Evolutionary conservation across 257 asterid species (phyloP).

Genomic region (Salvia splendens): DNA sequence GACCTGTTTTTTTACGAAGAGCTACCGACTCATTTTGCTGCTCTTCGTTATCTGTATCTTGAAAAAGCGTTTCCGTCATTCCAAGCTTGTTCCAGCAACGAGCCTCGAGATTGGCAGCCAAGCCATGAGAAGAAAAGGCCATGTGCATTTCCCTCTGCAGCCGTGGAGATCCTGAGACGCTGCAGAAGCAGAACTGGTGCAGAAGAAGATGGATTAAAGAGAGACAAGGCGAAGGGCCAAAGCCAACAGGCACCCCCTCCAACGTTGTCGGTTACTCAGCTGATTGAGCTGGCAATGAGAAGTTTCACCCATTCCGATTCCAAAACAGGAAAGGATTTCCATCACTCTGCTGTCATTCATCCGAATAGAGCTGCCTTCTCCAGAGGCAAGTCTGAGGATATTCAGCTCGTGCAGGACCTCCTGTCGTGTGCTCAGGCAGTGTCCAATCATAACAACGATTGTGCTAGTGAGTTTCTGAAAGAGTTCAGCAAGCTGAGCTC

Average conservation of each 20-base stretch:
- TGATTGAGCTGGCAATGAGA: slow-evolving; percentile 44
- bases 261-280: slow-evolving; percentile 27
- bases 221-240: not conserved
- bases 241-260: not conserved
- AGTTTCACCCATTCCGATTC: slow-evolving; percentile 38
- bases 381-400: slow-evolving; percentile 32
- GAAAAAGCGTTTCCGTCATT: slow-evolving; percentile 19
- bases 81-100: not conserved
- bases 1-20: slow-evolving; percentile 13
- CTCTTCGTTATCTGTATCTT: slow-evolving; percentile 10
- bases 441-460: slow-evolving; percentile 32
- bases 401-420: slow-evolving; percentile 47
- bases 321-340: not conserved
- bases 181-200: slow-evolving; percentile 30
- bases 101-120: slow-evolving; percentile 23
- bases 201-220: slow-evolving; percentile 21
- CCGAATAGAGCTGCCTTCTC: slow-evolving; percentile 23
- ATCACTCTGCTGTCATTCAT: slow-evolving; percentile 30
- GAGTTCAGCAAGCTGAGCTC: slow-evolving; percentile 35
- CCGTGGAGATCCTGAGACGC: slow-evolving; percentile 45
- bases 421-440: slow-evolving; percentile 50
- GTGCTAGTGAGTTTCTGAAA: slow-evolving; percentile 35
- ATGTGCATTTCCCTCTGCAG: slow-evolving; percentile 34
- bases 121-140: slow-evolving; percentile 21
- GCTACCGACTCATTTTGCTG: slow-evolving; percentile 1